A percentile compares a stretch with the other conserved stretches of the same genome.
Evolutionary conservation across 2,329 filamentous ascomycete genomes (phyloP).

Genomic region (Fusarium fujikuroi): DNA sequence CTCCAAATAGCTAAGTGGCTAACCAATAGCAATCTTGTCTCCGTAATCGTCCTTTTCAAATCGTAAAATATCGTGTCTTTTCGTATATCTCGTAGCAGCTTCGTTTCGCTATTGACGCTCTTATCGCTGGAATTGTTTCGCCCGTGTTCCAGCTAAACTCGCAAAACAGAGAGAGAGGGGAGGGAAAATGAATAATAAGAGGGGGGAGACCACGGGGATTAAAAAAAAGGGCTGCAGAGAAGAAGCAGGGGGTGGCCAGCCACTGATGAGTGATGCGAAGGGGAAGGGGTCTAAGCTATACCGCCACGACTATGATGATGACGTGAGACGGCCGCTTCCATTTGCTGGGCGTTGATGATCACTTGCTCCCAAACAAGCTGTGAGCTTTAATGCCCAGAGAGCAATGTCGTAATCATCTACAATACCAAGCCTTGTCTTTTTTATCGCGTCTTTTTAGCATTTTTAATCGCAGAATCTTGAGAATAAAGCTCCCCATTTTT

Average conservation of each 20-base stretch:
- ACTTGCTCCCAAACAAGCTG: background rate
- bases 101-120: background rate
- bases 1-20: background rate
- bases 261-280: constrained; percentile 13
- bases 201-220: background rate
- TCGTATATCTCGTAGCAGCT: background rate
- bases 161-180: background rate
- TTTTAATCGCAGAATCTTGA: background rate
- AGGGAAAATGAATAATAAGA: background rate
- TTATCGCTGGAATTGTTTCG: constrained; percentile 11
- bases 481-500: background rate
- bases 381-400: background rate
- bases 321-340: constrained; percentile 38
- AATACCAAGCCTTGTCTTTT: background rate
- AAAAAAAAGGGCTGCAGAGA: constrained; percentile 11
- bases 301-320: constrained; percentile 38
- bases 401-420: constrained; percentile 7
- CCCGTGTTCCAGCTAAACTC: constrained; percentile 4
- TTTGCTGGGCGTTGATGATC: constrained; percentile 22
- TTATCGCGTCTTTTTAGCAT: background rate
- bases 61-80: constrained; percentile 10
- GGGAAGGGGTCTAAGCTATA: constrained; percentile 1
- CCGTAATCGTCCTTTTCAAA: background rate
- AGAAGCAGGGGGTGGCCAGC: constrained; percentile 3
- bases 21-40: background rate